phyloP scores from a whole-genome alignment of 306 rosid species.

The Lithocarpus polystachyus region DNA sequence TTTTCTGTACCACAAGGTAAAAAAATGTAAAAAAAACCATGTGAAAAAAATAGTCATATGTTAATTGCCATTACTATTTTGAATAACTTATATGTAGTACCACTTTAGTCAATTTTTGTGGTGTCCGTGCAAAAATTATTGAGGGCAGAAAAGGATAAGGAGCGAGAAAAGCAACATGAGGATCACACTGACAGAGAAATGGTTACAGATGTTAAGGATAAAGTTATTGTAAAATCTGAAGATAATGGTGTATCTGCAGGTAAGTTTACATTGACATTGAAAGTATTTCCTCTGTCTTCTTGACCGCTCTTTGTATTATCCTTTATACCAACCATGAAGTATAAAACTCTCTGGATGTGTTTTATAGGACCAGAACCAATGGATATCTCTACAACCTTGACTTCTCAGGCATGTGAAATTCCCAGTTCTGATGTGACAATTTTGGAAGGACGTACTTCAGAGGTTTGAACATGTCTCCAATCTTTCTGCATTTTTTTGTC shows the following conservation, averaged over 20 bases:
- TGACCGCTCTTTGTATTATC: background rate
- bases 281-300: background rate
- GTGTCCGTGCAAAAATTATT: too few species aligned
- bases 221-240: slow-evolving; percentile 30
- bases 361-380: slow-evolving; percentile 65
- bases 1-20: too few species aligned
- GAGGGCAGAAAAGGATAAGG: slow-evolving; percentile 60
- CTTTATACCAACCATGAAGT: background rate
- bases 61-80: too few species aligned
- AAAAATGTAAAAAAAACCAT: too few species aligned
- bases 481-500: slow-evolving; percentile 1
- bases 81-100: too few species aligned
- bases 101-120: too few species aligned
- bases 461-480: slow-evolving; percentile 53
- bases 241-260: slow-evolving; percentile 37
- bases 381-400: slow-evolving; percentile 60
- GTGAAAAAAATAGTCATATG: too few species aligned
- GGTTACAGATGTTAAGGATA: slow-evolving; percentile 42
- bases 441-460: slow-evolving; percentile 92
- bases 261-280: background rate
- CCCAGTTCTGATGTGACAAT: slow-evolving; percentile 76
- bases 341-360: slow-evolving; percentile 22
- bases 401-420: slow-evolving; percentile 65
- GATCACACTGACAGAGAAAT: slow-evolving; percentile 30
- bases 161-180: slow-evolving; percentile 45